These are phyloP conservation scores for Puccinia polysora DNA, from an alignment of 1,284 basidiomycete genomes.

Conservation along the genomic window DNA sequence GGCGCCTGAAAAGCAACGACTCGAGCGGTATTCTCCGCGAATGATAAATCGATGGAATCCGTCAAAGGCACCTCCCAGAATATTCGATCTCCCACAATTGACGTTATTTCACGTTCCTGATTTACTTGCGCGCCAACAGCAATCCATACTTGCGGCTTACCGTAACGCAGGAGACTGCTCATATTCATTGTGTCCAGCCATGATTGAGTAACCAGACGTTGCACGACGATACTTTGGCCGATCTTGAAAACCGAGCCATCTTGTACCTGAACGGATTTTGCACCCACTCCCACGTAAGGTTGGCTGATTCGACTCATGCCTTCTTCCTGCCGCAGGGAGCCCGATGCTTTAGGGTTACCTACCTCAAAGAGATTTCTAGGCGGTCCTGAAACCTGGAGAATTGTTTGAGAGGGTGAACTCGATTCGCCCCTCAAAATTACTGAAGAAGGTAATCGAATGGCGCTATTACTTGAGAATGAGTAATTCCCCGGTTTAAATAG, in stretches of 20 bases:
- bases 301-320: conserved; percentile 22
- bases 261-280: conserved; percentile 14
- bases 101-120: conserved; percentile 35
- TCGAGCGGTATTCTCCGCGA: conserved; percentile 10
- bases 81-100: conserved; percentile 21
- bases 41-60: conserved; percentile 23
- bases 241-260: conserved; percentile 16
- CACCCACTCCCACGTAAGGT: conserved; percentile 24
- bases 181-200: conserved; percentile 37
- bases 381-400: conserved; percentile 27
- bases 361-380: conserved; percentile 35
- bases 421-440: conserved; percentile 29
- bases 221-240: conserved; percentile 35
- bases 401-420: conserved; percentile 25
- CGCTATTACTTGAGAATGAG: conserved; percentile 12
- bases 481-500: conserved; percentile 22
- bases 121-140: conserved; percentile 23
- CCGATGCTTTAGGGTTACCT: conserved; percentile 17
- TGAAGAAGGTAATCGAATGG: conserved; percentile 22
- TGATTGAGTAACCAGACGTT: conserved; percentile 28
- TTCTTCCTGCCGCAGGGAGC: conserved; percentile 3
- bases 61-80: conserved; percentile 36
- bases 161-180: conserved; percentile 16
- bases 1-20: conserved; percentile 31
- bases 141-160: conserved; percentile 21